Base-by-base conservation (phyloP, 805 yeast genomes). In the Tetrapisispora phaffii region DNA sequence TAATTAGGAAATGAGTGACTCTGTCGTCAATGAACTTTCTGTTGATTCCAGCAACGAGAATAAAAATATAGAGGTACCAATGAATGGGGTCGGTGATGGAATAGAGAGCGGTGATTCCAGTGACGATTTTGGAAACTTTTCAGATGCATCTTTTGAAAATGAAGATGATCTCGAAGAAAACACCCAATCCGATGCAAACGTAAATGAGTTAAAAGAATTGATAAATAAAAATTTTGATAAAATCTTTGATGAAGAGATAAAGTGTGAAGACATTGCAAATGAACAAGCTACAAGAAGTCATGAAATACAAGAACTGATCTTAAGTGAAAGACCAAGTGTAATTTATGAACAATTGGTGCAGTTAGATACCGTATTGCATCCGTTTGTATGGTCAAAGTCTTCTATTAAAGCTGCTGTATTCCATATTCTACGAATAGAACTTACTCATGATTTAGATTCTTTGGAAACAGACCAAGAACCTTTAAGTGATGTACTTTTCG, bases 101-200 rank as follows among this genome's bases (percentile, higher is more conserved):
- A 12, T 13, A 13, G 38, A 37, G 4, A 16, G 15, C 8, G 26
- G 19, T 39, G 48, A 44, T 39, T 56, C 55, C 28, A 56, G 58
- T 21, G 66, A 61, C 39, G 66, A 60, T 46, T 63, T 62, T 47
- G 67, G 66, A n/a, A 60, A 55, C 38, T 63, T 63, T 41, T 61
- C 64, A 19, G 66, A 61, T 49, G 65, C 62, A 1, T 55, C 64
- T 8, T 42, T 54, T 42, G 62, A 55, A 29, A 46, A 47, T 9
- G 54, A 47, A 5, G 34, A 19, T 8, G 35, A 19, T 10, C 3
- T 12, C 5, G 9, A 35, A 15, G 37, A 17, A 34, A 32, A 36
- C 20, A 35, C 37, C 12, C 41, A 46, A 6, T 24, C 35, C 29
- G 13, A 47, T 16, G 20, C 40, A 9, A 33, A 21, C 16, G 4